phyloP scores from a whole-genome alignment of 2,329 filamentous ascomycete genomes.

The Dactylellina cionopaga region DNA sequence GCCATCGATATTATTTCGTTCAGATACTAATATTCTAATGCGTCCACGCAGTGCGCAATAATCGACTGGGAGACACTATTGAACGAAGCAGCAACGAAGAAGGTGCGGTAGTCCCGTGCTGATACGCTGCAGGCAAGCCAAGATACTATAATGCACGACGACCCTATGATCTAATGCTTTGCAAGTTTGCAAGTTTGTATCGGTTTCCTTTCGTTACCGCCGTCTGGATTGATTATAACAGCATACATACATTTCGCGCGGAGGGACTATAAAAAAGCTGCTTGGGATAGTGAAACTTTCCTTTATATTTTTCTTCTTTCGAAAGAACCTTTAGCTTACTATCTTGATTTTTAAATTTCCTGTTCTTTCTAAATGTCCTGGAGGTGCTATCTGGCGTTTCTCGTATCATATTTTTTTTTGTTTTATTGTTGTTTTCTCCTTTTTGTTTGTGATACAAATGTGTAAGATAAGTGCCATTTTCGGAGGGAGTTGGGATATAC shows the following conservation, averaged over 20 bases:
- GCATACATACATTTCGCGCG: no score
- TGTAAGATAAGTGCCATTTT: conserved; percentile 31
- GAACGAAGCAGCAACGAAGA: conserved; percentile 38
- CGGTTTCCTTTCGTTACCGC: no score
- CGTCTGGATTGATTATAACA: no score
- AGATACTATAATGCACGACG: neutral
- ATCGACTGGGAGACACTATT: conserved; percentile 45
- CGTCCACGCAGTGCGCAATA: conserved; percentile 37
- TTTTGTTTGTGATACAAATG: conserved; percentile 9
- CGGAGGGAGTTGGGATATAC: conserved; percentile 14
- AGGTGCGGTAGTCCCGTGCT: conserved; percentile 23
- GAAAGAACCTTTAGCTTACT: no score
- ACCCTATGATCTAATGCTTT: neutral
- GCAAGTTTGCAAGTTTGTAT: no score
- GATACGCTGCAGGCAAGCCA: neutral
- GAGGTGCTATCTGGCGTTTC: conserved; percentile 37
- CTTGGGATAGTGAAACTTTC: neutral
- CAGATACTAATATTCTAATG: neutral
- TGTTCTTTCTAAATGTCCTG: conserved; percentile 3
- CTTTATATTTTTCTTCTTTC: conserved; percentile 1
- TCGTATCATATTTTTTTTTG: neutral
- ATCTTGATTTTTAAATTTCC: conserved; percentile 12
- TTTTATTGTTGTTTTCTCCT: neutral
- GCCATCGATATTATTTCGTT: neutral
- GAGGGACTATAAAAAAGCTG: no score